phyloP scores from a whole-genome alignment of 148 eudicot genomes.

The Selenicereus undatus region DNA sequence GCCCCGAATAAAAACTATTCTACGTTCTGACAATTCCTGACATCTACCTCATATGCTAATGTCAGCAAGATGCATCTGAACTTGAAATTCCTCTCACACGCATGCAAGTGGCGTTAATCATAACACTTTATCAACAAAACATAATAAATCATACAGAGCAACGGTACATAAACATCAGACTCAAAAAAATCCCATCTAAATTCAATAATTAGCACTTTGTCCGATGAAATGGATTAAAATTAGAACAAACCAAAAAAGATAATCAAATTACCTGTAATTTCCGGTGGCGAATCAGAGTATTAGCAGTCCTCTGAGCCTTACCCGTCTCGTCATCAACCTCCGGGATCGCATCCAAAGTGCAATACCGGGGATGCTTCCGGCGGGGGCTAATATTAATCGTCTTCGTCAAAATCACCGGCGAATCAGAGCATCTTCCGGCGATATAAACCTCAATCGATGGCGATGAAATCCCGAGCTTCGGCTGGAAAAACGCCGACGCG shows the following conservation, averaged over 20 bases:
- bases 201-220: not conserved
- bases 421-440: slow-evolving; percentile 72
- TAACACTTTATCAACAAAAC: no score
- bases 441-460: slow-evolving; percentile 84
- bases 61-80: no score
- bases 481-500: slow-evolving; percentile 51
- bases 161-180: no score
- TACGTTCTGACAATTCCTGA: no score
- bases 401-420: slow-evolving; percentile 79
- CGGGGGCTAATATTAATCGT: slow-evolving; percentile 60
- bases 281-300: slow-evolving; percentile 38
- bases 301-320: slow-evolving; percentile 39
- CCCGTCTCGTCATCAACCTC: slow-evolving; percentile 73
- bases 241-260: not conserved
- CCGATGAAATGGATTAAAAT: not conserved
- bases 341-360: slow-evolving; percentile 58
- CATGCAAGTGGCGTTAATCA: no score
- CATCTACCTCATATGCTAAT: no score
- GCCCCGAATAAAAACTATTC: not conserved
- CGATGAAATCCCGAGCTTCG: slow-evolving; percentile 50
- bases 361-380: slow-evolving; percentile 38
- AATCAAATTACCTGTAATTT: slow-evolving; percentile 48
- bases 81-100: no score
- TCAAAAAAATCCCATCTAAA: no score
- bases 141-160: no score